Conservation (phyloP, 176 grass and related monocot genomes). For the Eleusine indica region DNA sequence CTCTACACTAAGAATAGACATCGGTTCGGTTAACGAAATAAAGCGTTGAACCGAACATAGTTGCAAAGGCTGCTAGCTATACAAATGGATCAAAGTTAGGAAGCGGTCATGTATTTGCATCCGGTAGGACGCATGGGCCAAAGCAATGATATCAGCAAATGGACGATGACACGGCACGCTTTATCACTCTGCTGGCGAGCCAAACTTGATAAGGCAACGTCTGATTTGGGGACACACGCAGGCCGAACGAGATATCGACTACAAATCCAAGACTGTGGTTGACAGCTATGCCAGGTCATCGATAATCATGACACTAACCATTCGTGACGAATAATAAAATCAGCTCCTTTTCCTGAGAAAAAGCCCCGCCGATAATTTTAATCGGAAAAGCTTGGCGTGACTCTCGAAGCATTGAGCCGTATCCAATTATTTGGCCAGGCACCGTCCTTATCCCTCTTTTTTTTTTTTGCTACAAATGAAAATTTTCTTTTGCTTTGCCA, state of each 20-base stretch:
- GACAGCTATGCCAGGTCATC: conserved; percentile 31
- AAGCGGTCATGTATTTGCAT: conserved; percentile 9
- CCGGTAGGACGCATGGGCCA: conserved; percentile 17
- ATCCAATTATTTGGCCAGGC: not conserved
- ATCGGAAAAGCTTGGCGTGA: conserved; percentile 23
- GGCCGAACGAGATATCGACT: not conserved
- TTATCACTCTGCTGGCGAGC: not conserved
- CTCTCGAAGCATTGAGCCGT: conserved; percentile 3
- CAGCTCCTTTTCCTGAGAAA: not conserved
- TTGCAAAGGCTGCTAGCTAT: not conserved
- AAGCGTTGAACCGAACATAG: not conserved
- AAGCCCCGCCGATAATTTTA: not conserved
- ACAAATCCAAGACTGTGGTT: not conserved
- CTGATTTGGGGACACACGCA: conserved; percentile 21
- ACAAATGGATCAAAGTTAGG: not conserved
- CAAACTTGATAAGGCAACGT: not conserved
- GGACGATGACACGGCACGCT: conserved; percentile 16
- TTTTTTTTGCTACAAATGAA: not conserved
- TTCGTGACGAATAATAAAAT: not conserved
- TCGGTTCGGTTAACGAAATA: not conserved
- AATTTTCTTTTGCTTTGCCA: not conserved
- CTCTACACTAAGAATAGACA: not conserved
- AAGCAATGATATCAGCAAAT: conserved; percentile 32
- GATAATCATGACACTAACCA: conserved; percentile 35
- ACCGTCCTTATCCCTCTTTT: not conserved